Conservation (phyloP, 176 grass and related monocot species). For the Oryza brachyantha region DNA sequence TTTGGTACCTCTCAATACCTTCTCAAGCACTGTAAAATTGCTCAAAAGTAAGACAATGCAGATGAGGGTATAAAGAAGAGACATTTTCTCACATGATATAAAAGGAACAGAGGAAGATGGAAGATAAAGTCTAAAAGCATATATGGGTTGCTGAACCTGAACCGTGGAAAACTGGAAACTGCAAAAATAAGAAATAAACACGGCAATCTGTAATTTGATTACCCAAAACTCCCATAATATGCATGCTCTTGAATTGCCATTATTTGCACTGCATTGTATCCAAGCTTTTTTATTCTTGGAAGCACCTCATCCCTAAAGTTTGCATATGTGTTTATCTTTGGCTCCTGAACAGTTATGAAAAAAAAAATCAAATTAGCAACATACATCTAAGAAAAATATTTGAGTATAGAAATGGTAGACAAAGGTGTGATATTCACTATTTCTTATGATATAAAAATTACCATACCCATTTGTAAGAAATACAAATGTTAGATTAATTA, state of each 20-base stretch:
- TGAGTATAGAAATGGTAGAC: neutral
- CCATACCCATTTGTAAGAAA: neutral
- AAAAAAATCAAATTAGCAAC: conserved; percentile 1
- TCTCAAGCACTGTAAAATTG: too few species aligned
- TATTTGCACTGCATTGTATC: conserved; percentile 99
- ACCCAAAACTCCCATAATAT: conserved; percentile 98
- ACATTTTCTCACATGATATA: neutral
- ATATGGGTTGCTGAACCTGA: neutral
- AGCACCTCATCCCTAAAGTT: conserved; percentile 94
- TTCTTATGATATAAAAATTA: neutral
- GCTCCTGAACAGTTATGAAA: conserved; percentile 50
- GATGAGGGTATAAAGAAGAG: conserved; percentile 9
- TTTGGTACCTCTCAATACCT: too few species aligned
- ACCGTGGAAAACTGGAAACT: neutral
- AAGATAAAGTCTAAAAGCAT: neutral
- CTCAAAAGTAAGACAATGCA: neutral
- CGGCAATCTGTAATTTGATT: conserved; percentile 21
- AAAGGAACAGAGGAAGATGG: neutral
- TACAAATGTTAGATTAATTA: neutral
- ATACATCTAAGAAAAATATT: neutral
- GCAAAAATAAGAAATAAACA: neutral
- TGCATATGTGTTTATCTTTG: conserved; percentile 88
- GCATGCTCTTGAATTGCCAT: conserved; percentile 99
- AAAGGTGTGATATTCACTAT: neutral
- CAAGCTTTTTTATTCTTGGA: conserved; percentile 94